Base-by-base conservation (phyloP, 1,284 basidiomycete species). In the Ceratobasidium sp. region DNA sequence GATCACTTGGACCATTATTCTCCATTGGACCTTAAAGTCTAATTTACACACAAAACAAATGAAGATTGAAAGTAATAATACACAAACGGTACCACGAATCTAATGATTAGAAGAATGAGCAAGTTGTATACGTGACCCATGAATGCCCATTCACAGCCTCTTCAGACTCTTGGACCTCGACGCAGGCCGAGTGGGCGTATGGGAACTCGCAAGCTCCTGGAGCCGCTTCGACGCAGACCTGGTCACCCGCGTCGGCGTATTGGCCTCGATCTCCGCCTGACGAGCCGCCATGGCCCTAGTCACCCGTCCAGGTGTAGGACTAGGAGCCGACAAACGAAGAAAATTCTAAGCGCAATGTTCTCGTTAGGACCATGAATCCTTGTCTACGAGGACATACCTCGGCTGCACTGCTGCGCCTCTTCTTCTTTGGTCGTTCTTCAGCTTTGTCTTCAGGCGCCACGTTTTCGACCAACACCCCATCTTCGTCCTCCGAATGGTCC, bases 371-470 rank as follows among this genome's bases (percentile, higher is more conserved):
- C n/a, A 50, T 50, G 7, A 50, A 27, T 13, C 27, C 4, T 32
- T 25, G 29, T 31, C 32, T 35, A 3, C 12, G 32, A 32, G 12
- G 1, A 34, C 60, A 22, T 15, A 64, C 47, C 31, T 64, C 47
- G 34, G 20, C 40, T 12, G 40, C 47, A 52, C 45, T 20, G 25
- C 47, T 64, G 22, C 60, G 60, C 47, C 45, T 34, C 34, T 64
- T 52, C 47, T 52, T 64, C 60, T 64, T 64, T 2, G 60, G 60
- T 6, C 60, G 60, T 25, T 62, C 42, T 20, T 64, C 60, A 13
- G 52, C 10, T 32, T 50, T 64, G 17, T 8, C 31, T 8, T 45
- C 17, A 8, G 38, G 38, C 7, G 8, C 38, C 38, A 8, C 17
- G 31, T n/a, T n/a, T 10, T 27, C 56, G 10, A 15, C 34, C 15